Evolutionary conservation across 176 grass and related monocot genomes (phyloP).

Genomic region (Phyllostachys edulis): DNA sequence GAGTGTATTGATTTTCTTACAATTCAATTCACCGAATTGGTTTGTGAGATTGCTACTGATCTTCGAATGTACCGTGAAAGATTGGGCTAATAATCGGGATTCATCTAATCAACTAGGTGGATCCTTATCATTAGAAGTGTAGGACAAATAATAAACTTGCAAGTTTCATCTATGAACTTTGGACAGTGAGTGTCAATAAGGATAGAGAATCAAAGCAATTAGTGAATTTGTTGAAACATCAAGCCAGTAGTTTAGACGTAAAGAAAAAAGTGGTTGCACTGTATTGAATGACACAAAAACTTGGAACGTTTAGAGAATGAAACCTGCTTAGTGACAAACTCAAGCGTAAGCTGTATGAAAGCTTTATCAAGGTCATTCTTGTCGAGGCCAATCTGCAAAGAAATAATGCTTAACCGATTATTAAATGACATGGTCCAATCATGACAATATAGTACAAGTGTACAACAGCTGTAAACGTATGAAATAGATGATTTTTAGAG

Average conservation of each 20-base stretch:
- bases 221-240: slow-evolving; percentile 16
- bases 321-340: slow-evolving; percentile 88
- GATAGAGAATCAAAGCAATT: not conserved
- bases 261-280: not conserved
- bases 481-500: not conserved
- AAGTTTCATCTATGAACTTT: not conserved
- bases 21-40: too few relatives aligned
- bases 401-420: slow-evolving; percentile 24
- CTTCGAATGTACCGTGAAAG: too few relatives aligned
- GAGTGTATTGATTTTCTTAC: too few relatives aligned
- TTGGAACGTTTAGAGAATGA: slow-evolving; percentile 21
- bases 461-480: slow-evolving; percentile 8
- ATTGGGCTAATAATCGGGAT: too few relatives aligned
- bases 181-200: not conserved
- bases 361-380: slow-evolving; percentile 89
- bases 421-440: slow-evolving; percentile 5
- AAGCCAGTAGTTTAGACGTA: slow-evolving; percentile 12
- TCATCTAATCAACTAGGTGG: too few relatives aligned
- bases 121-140: too few relatives aligned
- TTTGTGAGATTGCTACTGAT: too few relatives aligned
- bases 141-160: not conserved
- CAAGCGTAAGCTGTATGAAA: slow-evolving; percentile 85
- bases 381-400: slow-evolving; percentile 81
- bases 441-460: slow-evolving; percentile 16
- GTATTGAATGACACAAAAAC: not conserved